phyloP scores from a whole-genome alignment of 2,329 filamentous ascomycete genomes.

The Pseudogymnoascus sp. region DNA sequence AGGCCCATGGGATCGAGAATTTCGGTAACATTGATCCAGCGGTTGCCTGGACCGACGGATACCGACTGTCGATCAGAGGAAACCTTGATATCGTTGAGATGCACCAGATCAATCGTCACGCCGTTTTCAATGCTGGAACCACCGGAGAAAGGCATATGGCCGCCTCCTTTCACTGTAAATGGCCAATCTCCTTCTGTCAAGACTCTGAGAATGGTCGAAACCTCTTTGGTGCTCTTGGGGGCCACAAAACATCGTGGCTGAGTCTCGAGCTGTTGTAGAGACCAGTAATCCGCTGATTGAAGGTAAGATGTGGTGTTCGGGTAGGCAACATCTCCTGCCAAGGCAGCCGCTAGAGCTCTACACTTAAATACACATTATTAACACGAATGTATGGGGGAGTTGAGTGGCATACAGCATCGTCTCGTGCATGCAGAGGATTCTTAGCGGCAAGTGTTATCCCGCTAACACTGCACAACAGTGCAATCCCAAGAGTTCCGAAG shows the following conservation, averaged over 20 bases:
- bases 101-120: constrained; percentile 39
- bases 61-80: constrained; percentile 24
- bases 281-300: not conserved
- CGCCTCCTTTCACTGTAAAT: constrained; percentile 50
- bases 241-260: not conserved
- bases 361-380: not conserved
- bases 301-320: not conserved
- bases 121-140: constrained; percentile 41
- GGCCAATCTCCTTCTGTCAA: constrained; percentile 18
- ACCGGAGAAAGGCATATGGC: constrained; percentile 48
- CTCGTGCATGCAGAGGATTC: not conserved
- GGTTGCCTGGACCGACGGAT: constrained; percentile 29
- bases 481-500: not conserved
- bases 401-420: not conserved
- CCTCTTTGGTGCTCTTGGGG: not conserved
- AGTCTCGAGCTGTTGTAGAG: not conserved
- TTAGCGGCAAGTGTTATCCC: not conserved
- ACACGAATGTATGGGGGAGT: not conserved
- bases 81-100: constrained; percentile 13
- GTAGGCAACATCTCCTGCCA: not conserved
- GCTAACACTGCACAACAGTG: not conserved
- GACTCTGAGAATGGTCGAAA: not conserved
- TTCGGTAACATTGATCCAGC: constrained; percentile 33
- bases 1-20: constrained; percentile 26
- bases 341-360: not conserved